Base-by-base conservation (phyloP, 169 alveolate genomes). In the Nephromyces sp. region DNA sequence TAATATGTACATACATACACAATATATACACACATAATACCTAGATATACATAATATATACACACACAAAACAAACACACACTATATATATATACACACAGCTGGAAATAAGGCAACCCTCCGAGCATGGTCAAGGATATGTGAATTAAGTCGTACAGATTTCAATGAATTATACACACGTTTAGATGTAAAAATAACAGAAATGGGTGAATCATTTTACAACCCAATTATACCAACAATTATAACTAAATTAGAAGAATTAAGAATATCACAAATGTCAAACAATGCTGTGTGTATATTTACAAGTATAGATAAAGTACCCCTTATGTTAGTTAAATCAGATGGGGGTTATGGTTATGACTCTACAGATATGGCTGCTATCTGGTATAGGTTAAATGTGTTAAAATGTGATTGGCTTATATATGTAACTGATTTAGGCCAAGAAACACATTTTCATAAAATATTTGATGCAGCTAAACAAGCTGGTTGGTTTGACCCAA, bases 261-360 rank as follows among this genome's bases (percentile, higher is more conserved):
- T 15, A 15, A 66, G 72, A 2, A 30, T 66, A 63, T 2, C 43
- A 32, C 65, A 53, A 21, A 92, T 89, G 76, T 94, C 93, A 77
- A 85, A 93, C 67, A 98, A 98, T 4, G 98, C 99, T 24, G 81
- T 89, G 77, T 93, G 97, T 78, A 82, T 95, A 32, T 88, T 92
- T 83, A 87, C 97, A 0, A 86, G 73, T 25, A 71, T 82, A 25
- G 72, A 70, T 34, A 74, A 74, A 53, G 71, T 77, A 31, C 99
- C 99, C n/a, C 77, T 96, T 71, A 94, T 96, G 88, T 91, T 92
- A 29, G 93, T 91, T 72, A 96, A 96, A 81, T 86, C 94, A n/a
- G 99, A 96, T 74, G 99, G 99, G 2, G 99, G 99, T 30, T 96
- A 86, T 78, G 98, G 98, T 32, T 97, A 97, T 79, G 99, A 95